A percentile compares a stretch with the other conserved stretches of the same genome.
Evolutionary conservation across 805 yeast genomes (phyloP).

Genomic region (Kodamaea sagamina): DNA sequence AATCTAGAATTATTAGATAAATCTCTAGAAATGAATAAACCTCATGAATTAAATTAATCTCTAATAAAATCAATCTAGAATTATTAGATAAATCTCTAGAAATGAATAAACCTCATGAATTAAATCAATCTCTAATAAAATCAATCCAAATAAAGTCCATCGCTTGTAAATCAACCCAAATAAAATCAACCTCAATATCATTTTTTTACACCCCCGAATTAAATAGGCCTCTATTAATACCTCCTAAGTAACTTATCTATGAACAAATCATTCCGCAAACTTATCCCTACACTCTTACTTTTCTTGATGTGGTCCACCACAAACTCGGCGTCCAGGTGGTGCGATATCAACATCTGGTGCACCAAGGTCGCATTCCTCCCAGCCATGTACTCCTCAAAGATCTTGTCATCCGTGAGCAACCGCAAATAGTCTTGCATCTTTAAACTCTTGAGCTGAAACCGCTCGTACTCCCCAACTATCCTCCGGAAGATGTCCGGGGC

Average conservation of each 20-base stretch:
- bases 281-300: slow-evolving; percentile 16
- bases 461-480: slow-evolving; percentile 20
- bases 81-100: too few relatives aligned
- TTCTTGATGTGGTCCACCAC: neutral
- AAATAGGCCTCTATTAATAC: too few relatives aligned
- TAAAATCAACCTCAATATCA: too few relatives aligned
- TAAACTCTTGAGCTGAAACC: slow-evolving; percentile 19
- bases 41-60: too few relatives aligned
- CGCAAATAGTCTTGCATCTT: slow-evolving; percentile 14
- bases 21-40: too few relatives aligned
- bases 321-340: neutral
- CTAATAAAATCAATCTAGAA: too few relatives aligned
- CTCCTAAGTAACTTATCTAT: slow-evolving; percentile 16
- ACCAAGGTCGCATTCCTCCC: slow-evolving; percentile 3
- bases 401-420: slow-evolving; percentile 20
- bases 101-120: too few relatives aligned
- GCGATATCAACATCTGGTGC: neutral
- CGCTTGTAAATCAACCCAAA: too few relatives aligned
- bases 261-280: slow-evolving; percentile 31
- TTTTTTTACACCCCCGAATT: too few relatives aligned
- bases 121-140: too few relatives aligned
- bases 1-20: too few relatives aligned
- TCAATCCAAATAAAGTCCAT: too few relatives aligned
- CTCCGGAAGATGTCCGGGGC: slow-evolving; percentile 13
- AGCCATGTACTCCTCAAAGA: slow-evolving; percentile 17